Base-by-base conservation (phyloP, 1,284 basidiomycete genomes). In the Fomitopsis palustris region DNA sequence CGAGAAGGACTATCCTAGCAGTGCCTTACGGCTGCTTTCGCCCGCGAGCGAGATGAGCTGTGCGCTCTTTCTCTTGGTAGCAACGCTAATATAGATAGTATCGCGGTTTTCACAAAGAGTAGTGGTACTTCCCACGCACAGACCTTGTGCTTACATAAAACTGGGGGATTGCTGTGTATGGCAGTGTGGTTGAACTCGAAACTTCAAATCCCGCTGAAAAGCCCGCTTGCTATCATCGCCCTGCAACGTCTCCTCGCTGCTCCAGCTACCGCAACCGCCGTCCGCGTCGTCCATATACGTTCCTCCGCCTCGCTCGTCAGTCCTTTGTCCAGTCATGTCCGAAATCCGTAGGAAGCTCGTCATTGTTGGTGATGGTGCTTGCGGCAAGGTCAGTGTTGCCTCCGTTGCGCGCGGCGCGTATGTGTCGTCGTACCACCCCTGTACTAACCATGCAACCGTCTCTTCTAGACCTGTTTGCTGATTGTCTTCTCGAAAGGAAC, bases 401-500 rank as follows among this genome's bases (percentile, higher is more conserved):
- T 7, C 25, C 17, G 49, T 45, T 39, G 23, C 43, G 27, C 39
- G 39, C n/a, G n/a, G n/a, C 56, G 53, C 52, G 43, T 45, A 38
- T 55, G 27, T 45, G 41, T 64, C 49, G 58, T 63, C 59, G 59
- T 58, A 61, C 58, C 63, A 59, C 56, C 57, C 45, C 54, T 53
- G 35, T 62, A 35, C 68, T 70, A 53, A 71, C 66, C 42, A 35
- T 54, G 47, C 47, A 57, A 31, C 39, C 51, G 38, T 57, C 57
- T 53, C 49, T 29, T 45, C 25, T 65, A 78, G 81, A 85, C 84
- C 63, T 85, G 83, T 73, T 76, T 86, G 59, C 74, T 86, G 61
- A 85, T 86, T 67, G 82, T 85, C 62, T 86, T 85, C 74, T 81
- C 81, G 71, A 88, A 88, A 78, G 87, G 87, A 61, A 86, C 86